A percentile compares a stretch with the other conserved stretches of the same genome.
phyloP scores from a whole-genome alignment of 176 grass and related monocot species.

The Olyra latifolia region DNA sequence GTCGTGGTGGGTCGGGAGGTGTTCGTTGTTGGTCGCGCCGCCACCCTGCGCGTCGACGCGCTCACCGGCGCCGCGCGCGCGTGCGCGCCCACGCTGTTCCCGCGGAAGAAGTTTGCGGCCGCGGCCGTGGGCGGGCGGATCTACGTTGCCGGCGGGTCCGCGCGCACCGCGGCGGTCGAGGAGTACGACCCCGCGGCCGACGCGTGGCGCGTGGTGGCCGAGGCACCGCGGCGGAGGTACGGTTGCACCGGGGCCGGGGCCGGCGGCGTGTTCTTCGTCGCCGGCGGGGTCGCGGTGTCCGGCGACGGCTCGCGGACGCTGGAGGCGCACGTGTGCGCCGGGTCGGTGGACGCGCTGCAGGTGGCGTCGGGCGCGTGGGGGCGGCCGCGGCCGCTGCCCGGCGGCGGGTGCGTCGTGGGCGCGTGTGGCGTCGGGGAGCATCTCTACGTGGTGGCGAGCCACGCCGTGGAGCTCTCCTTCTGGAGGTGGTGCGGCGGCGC shows the following conservation, averaged over 20 bases:
- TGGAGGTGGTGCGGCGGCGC: conserved; percentile 58
- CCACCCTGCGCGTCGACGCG: conserved; percentile 57
- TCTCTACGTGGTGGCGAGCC: conserved; percentile 80
- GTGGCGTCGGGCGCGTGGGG: conserved; percentile 61
- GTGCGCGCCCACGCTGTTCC: conserved; percentile 61
- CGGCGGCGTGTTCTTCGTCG: conserved; percentile 75
- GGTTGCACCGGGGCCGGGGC: conserved; percentile 65
- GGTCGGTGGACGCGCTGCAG: conserved; percentile 76
- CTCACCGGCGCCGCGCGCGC: conserved; percentile 57
- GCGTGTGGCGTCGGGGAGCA: conserved; percentile 64
- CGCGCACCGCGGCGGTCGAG: conserved; percentile 65
- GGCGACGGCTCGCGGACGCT: conserved; percentile 33
- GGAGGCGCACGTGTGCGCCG: conserved; percentile 63
- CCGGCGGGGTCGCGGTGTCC: conserved; percentile 58
- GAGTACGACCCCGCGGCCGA: conserved; percentile 75
- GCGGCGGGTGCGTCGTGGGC: conserved; percentile 76
- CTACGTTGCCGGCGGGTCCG: conserved; percentile 73
- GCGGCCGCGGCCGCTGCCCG: conserved; percentile 53
- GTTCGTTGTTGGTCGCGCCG: conserved; percentile 58
- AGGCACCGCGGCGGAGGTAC: conserved; percentile 69
- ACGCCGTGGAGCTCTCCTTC: conserved; percentile 81
- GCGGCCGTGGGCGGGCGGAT: conserved; percentile 56
- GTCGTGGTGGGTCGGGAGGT: conserved; percentile 52
- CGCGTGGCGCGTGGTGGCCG: conserved; percentile 62
- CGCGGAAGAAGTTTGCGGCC: conserved; percentile 68